Percentiles rank a stretch among this genome's conserved stretches.
Evolutionary conservation across 2,329 filamentous ascomycete genomes (phyloP).

Genomic region (Simplicillium aogashimaense): DNA sequence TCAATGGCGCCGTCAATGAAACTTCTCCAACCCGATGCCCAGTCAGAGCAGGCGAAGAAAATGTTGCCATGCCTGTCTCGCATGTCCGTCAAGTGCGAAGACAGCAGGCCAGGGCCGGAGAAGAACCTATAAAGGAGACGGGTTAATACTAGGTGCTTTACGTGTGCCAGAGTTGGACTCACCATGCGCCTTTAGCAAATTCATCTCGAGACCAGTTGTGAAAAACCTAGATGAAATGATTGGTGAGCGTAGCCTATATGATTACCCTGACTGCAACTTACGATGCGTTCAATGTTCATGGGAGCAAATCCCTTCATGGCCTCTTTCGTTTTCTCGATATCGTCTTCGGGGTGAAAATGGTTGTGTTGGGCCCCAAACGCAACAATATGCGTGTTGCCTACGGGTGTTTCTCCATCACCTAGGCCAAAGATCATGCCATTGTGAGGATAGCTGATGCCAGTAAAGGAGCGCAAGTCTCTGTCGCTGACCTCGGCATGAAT

Average conservation of each 20-base stretch:
- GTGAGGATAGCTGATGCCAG: constrained; percentile 29
- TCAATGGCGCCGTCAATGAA: constrained; percentile 41
- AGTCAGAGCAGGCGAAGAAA: constrained; percentile 36
- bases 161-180: too few species aligned
- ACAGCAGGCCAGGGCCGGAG: constrained; percentile 23
- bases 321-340: constrained; percentile 21
- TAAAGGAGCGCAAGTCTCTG: constrained; percentile 30
- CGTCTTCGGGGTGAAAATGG: constrained; percentile 32
- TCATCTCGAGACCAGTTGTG: constrained; percentile 39
- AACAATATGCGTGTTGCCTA: constrained; percentile 36
- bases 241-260: neutral
- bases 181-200: constrained; percentile 33
- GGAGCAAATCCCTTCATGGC: constrained; percentile 22
- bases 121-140: constrained; percentile 19
- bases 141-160: neutral
- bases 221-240: constrained; percentile 22
- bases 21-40: constrained; percentile 37
- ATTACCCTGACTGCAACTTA: constrained; percentile 8
- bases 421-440: constrained; percentile 31
- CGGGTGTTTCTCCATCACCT: constrained; percentile 32
- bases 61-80: constrained; percentile 29
- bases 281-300: constrained; percentile 17
- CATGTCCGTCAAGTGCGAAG: constrained; percentile 27
- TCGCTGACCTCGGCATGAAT: constrained; percentile 33
- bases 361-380: constrained; percentile 30